Conservation (phyloP, 495 filamentous ascomycete genomes). For the Copromyces sp. region DNA sequence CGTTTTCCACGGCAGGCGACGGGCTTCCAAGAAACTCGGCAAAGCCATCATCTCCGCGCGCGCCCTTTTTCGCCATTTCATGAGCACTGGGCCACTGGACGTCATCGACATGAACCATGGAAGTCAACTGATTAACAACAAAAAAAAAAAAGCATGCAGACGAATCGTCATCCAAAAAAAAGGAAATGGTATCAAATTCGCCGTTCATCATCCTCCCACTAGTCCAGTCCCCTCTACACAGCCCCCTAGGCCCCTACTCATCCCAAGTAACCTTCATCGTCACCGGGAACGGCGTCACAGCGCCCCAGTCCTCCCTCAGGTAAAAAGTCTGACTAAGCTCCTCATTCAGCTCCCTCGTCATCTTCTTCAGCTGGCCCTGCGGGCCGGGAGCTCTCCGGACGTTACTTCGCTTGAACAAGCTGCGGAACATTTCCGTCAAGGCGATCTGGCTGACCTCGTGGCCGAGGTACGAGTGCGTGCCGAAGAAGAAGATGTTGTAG, state of each 20-base stretch:
- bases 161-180: neutral
- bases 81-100: neutral
- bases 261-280: constrained; percentile 51
- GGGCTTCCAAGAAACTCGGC: neutral
- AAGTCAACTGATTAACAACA: neutral
- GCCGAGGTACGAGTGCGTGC: constrained; percentile 54
- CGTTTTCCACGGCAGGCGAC: no score
- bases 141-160: neutral
- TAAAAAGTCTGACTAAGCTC: constrained; percentile 55
- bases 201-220: no score
- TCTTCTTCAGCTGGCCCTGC: constrained; percentile 65
- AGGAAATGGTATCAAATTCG: neutral
- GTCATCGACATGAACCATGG: neutral
- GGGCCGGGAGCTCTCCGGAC: constrained; percentile 59
- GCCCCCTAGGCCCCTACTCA: constrained; percentile 6
- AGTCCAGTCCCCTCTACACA: no score
- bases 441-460: constrained; percentile 51
- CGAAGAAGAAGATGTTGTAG: constrained; percentile 59
- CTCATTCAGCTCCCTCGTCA: constrained; percentile 47
- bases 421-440: constrained; percentile 57
- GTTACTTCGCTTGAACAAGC: constrained; percentile 50
- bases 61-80: neutral
- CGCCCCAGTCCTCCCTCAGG: constrained; percentile 63
- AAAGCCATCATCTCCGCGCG: neutral
- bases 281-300: constrained; percentile 63